These are phyloP conservation scores for Thielaviopsis punctulata DNA, from an alignment of 2,329 filamentous ascomycete genomes.

Conservation along the genomic window DNA sequence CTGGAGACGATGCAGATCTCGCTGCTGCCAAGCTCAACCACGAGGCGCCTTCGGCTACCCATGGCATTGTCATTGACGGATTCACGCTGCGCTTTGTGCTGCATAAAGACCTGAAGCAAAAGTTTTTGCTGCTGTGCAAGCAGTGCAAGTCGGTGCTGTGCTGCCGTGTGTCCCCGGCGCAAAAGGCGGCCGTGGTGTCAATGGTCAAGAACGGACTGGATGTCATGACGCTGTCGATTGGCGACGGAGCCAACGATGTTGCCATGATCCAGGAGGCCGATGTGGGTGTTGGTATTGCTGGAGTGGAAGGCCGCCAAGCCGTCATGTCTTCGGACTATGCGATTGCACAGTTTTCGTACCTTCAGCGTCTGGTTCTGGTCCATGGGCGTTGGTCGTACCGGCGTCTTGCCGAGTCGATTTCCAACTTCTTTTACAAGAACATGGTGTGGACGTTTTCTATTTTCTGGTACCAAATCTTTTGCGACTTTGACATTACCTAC, in stretches of 20 bases:
- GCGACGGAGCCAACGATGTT: slow-evolving; percentile 19
- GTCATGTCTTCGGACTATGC: slow-evolving; percentile 95
- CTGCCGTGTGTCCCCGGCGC: slow-evolving; percentile 88
- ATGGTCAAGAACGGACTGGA: slow-evolving; percentile 92
- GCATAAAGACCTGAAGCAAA: slow-evolving; percentile 66
- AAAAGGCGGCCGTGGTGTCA: slow-evolving; percentile 90
- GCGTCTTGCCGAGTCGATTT: slow-evolving; percentile 77
- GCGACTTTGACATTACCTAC: slow-evolving; percentile 91
- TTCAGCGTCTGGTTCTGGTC: slow-evolving; percentile 70
- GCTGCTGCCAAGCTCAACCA: slow-evolving; percentile 64
- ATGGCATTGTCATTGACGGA: slow-evolving; percentile 87
- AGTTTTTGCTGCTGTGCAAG: slow-evolving; percentile 89
- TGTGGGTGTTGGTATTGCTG: slow-evolving; percentile 89
- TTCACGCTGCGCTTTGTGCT: slow-evolving; percentile 83
- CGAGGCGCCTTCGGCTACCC: slow-evolving; percentile 68
- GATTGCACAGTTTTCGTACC: slow-evolving; percentile 82
- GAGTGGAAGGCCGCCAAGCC: slow-evolving; percentile 79
- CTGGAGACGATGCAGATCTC: slow-evolving; percentile 73
- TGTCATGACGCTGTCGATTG: slow-evolving; percentile 88
- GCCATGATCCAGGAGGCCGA: slow-evolving; percentile 90
- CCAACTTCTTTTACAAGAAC: slow-evolving; percentile 99
- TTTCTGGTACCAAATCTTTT: slow-evolving; percentile 95
- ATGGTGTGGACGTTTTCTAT: slow-evolving; percentile 93
- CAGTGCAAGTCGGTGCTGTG: slow-evolving; percentile 93
- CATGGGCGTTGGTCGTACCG: slow-evolving; percentile 96